phyloP scores from a whole-genome alignment of 768 basidiomycete genomes.

The Russula foetens region DNA sequence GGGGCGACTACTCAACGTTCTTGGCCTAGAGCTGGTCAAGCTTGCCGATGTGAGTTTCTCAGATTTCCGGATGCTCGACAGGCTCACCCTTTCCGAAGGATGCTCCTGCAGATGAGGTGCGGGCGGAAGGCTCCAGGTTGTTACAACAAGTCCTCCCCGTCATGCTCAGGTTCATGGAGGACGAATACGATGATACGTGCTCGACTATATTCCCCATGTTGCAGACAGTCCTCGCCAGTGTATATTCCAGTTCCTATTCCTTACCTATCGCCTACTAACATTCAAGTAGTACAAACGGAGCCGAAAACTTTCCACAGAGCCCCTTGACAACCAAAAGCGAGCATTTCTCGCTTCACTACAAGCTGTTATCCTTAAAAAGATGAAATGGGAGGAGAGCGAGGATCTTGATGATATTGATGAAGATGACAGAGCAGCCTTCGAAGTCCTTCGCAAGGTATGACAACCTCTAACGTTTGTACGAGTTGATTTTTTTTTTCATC shows the following conservation, averaged over 20 bases:
- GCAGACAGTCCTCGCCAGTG: conserved; percentile 61
- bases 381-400: conserved; percentile 84
- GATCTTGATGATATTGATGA: conserved; percentile 81
- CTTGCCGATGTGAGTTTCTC: conserved; percentile 60
- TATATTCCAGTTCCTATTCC: conserved; percentile 35
- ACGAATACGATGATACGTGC: conserved; percentile 84
- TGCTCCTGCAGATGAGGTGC: conserved; percentile 46
- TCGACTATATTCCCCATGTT: conserved; percentile 79
- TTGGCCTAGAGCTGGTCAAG: conserved; percentile 78
- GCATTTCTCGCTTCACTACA: conserved; percentile 75
- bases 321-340: conserved; percentile 57
- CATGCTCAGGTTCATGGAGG: conserved; percentile 82
- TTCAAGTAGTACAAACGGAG: conserved; percentile 68
- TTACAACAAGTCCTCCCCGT: conserved; percentile 67
- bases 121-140: conserved; percentile 54
- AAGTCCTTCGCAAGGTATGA: conserved; percentile 73
- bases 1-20: conserved; percentile 71
- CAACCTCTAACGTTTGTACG: neutral
- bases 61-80: conserved; percentile 1
- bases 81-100: conserved; percentile 37
- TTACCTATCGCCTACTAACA: neutral
- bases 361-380: conserved; percentile 71
- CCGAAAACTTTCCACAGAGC: conserved; percentile 51
- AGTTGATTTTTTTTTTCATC: neutral
- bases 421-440: conserved; percentile 78